Percentiles rank a stretch among this genome's conserved stretches.
phyloP scores from a whole-genome alignment of 2,329 filamentous ascomycete genomes.

The Sarocladium brachiariae region DNA sequence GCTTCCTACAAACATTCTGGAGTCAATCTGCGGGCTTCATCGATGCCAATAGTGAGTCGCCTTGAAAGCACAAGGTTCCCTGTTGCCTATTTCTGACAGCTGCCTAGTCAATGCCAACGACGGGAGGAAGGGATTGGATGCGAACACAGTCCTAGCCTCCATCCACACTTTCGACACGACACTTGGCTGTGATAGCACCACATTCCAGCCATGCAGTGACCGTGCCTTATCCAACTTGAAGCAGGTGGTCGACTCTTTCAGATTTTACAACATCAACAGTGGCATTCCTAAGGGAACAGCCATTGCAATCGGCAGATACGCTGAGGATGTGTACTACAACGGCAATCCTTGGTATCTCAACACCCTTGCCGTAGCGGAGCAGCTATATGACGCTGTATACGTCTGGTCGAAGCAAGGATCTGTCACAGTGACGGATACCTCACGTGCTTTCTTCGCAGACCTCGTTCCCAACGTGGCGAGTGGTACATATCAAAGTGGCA shows the following conservation, averaged over 20 bases:
- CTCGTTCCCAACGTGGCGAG: slow-evolving; percentile 50
- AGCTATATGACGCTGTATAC: slow-evolving; percentile 69
- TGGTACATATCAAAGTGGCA: slow-evolving; percentile 53
- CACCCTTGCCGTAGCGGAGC: slow-evolving; percentile 71
- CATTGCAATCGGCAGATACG: slow-evolving; percentile 58
- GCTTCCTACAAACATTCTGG: slow-evolving; percentile 73
- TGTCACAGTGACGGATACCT: slow-evolving; percentile 57
- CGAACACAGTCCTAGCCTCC: slow-evolving; percentile 60
- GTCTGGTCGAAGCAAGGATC: slow-evolving; percentile 60
- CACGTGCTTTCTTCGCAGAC: slow-evolving; percentile 65
- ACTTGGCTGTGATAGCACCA: slow-evolving; percentile 51
- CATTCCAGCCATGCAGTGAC: slow-evolving; percentile 70
- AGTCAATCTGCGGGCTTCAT: slow-evolving; percentile 50
- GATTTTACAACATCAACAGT: slow-evolving; percentile 64
- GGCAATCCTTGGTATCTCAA: slow-evolving; percentile 79
- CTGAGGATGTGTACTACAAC: slow-evolving; percentile 67
- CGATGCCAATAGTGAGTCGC: slow-evolving; percentile 53
- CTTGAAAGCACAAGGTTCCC: neutral
- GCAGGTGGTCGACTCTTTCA: slow-evolving; percentile 67
- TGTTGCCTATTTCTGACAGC: neutral
- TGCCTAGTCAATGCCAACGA: slow-evolving; percentile 47
- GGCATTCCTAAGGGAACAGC: slow-evolving; percentile 54
- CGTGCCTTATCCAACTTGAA: slow-evolving; percentile 70
- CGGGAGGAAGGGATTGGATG: slow-evolving; percentile 62
- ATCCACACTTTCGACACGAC: slow-evolving; percentile 64